Conservation (phyloP, 768 basidiomycete species). For the Gautieria morchelliformis region DNA sequence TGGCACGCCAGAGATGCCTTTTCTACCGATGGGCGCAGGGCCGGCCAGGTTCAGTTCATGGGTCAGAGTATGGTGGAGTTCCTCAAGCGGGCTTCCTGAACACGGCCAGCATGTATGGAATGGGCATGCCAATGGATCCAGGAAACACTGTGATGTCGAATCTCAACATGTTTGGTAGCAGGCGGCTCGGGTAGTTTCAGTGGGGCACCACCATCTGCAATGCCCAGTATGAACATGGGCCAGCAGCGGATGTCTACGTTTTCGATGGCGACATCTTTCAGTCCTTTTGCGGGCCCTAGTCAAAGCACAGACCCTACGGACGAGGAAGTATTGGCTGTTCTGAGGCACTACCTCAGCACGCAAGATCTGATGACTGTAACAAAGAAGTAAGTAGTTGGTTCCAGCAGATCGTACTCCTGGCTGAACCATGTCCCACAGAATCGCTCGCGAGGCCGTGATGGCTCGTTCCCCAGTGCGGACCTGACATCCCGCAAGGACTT, state of each 20-base stretch:
- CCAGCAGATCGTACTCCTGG: constrained; percentile 6
- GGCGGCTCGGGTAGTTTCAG: constrained; percentile 49
- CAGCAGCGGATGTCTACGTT: constrained; percentile 75
- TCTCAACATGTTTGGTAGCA: constrained; percentile 55
- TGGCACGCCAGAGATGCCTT: constrained; percentile 48
- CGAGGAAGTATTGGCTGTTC: constrained; percentile 75
- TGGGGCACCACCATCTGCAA: constrained; percentile 37
- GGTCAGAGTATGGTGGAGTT: constrained; percentile 64
- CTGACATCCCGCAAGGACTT: constrained; percentile 77
- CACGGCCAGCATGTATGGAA: constrained; percentile 67
- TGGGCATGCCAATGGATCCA: constrained; percentile 49
- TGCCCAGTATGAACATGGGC: constrained; percentile 29
- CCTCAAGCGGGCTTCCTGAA: constrained; percentile 54
- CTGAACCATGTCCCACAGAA: constrained; percentile 34
- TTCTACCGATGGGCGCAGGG: constrained; percentile 59
- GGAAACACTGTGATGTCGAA: constrained; percentile 62
- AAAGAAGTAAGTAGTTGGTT: constrained; percentile 63
- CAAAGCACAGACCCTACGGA: constrained; percentile 72
- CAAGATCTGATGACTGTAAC: constrained; percentile 95
- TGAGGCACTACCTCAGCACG: constrained; percentile 78
- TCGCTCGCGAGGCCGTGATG: constrained; percentile 82
- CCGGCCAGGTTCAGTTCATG: constrained; percentile 51
- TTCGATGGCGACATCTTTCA: constrained; percentile 80
- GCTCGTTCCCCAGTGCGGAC: constrained; percentile 87
- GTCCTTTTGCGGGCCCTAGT: constrained; percentile 72